These are phyloP conservation scores for Leishmania braziliensis DNA, from an alignment of 208 protist genomes.

Conservation along the genomic window DNA sequence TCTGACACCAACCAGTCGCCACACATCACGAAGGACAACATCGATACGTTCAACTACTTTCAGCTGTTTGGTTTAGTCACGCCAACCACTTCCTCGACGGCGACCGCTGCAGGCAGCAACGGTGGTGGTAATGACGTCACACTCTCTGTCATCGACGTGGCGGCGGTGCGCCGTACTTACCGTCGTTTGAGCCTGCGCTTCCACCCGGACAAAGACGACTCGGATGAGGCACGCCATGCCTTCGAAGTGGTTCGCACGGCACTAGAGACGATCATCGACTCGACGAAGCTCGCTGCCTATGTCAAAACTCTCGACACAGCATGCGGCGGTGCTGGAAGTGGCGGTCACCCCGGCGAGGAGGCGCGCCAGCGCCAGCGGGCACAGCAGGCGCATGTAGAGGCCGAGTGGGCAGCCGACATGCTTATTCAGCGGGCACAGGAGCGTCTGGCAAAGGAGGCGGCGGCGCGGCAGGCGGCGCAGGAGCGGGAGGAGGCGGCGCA, in stretches of 20 bases:
- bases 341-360: conserved; percentile 2
- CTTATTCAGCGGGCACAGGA: conserved; percentile 54
- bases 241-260: conserved; percentile 71
- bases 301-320: conserved; percentile 22
- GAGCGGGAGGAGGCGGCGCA: conserved; percentile 49
- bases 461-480: conserved; percentile 29
- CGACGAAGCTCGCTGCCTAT: conserved; percentile 43
- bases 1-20: not conserved
- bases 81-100: not conserved
- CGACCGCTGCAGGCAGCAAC: not conserved
- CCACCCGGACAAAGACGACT: conserved; percentile 87
- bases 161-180: conserved; percentile 43
- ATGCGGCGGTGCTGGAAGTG: not conserved
- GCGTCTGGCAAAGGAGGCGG: conserved; percentile 32
- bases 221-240: conserved; percentile 52
- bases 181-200: conserved; percentile 77
- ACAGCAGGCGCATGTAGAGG: conserved; percentile 55
- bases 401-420: conserved; percentile 52
- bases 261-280: conserved; percentile 66
- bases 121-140: not conserved
- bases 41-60: conserved; percentile 57
- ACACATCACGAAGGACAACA: conserved; percentile 65
- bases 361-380: conserved; percentile 38
- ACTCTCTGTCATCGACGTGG: conserved; percentile 22
- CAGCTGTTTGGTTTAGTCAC: conserved; percentile 53